Evolutionary conservation across 257 asterid genomes (phyloP).

Genomic region (Scutellaria baicalensis): DNA sequence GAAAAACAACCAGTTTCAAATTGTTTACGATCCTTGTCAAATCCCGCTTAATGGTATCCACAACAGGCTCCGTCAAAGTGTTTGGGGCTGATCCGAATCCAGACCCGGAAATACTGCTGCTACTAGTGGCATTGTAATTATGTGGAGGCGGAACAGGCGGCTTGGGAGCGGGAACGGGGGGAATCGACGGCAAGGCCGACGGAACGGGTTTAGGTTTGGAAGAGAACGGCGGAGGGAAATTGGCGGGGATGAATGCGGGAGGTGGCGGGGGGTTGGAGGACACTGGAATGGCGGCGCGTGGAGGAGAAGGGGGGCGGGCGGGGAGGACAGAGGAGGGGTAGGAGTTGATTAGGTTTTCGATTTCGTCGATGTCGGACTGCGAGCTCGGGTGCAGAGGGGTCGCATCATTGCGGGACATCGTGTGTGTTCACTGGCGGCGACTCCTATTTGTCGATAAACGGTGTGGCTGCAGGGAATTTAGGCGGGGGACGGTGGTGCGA

Average conservation of each 20-base stretch:
- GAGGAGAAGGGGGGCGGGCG: slow-evolving; percentile 58
- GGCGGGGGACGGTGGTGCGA: no score
- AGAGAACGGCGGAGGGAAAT: slow-evolving; percentile 22
- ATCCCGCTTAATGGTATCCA: slow-evolving; percentile 82
- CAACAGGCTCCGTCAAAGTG: slow-evolving; percentile 77
- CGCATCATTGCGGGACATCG: slow-evolving; percentile 46
- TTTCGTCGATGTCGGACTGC: slow-evolving; percentile 91
- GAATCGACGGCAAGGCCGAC: slow-evolving; percentile 1
- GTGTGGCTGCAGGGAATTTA: no score
- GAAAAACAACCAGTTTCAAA: slow-evolving; percentile 79
- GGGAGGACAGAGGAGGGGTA: slow-evolving; percentile 57
- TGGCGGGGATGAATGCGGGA: slow-evolving; percentile 39
- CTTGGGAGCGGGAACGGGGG: slow-evolving; percentile 15
- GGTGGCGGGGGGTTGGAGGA: slow-evolving; percentile 34
- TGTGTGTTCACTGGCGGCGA: neutral
- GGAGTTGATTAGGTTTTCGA: slow-evolving; percentile 67
- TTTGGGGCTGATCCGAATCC: slow-evolving; percentile 53
- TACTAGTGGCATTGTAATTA: slow-evolving; percentile 12
- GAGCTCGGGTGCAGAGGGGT: slow-evolving; percentile 51
- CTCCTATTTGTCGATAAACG: no score
- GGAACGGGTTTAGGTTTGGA: slow-evolving; percentile 15
- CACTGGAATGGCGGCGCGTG: slow-evolving; percentile 62
- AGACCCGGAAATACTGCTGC: slow-evolving; percentile 6
- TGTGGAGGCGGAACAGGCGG: slow-evolving; percentile 26
- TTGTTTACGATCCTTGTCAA: slow-evolving; percentile 59